Evolutionary conservation across 2,329 filamentous ascomycete genomes (phyloP).

Genomic region (Pseudogymnoascus sp.): DNA sequence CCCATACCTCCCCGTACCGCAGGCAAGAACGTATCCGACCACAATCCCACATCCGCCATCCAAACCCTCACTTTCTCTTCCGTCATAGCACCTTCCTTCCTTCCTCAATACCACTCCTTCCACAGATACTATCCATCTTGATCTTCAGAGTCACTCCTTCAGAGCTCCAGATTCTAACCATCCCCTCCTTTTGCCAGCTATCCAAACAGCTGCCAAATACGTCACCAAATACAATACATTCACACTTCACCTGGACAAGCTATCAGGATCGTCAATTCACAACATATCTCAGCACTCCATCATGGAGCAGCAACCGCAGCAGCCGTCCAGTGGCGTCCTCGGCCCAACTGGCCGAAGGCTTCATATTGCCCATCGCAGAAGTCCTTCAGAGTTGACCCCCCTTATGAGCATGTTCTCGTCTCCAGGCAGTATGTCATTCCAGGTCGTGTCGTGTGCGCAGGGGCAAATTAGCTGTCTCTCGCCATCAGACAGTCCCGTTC

Average conservation of each 20-base stretch:
- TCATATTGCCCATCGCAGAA: constrained; percentile 94
- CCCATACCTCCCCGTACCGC: constrained; percentile 6
- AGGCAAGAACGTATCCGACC: constrained; percentile 3
- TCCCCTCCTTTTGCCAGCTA: constrained; percentile 22
- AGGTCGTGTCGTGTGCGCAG: constrained; percentile 10
- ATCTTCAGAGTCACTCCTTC: constrained; percentile 6
- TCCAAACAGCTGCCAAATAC: constrained; percentile 8
- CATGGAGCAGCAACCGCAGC: constrained; percentile 56
- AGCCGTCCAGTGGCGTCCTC: constrained; percentile 46
- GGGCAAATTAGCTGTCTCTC: not conserved
- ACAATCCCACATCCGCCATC: constrained; percentile 4
- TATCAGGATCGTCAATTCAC: constrained; percentile 7
- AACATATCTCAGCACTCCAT: constrained; percentile 9
- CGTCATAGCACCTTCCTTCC: constrained; percentile 29
- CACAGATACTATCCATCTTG: constrained; percentile 21
- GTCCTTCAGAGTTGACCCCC: constrained; percentile 92
- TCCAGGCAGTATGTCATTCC: constrained; percentile 49
- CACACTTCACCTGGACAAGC: not conserved
- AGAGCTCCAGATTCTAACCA: constrained; percentile 13
- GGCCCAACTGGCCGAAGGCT: constrained; percentile 81
- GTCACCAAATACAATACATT: constrained; percentile 5
- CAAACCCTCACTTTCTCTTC: constrained; percentile 13
- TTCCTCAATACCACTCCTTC: constrained; percentile 27
- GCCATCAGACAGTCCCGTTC: not conserved
- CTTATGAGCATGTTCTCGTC: constrained; percentile 79